phyloP scores from a whole-genome alignment of 805 yeast species.

The Grigorovia jiainica region DNA sequence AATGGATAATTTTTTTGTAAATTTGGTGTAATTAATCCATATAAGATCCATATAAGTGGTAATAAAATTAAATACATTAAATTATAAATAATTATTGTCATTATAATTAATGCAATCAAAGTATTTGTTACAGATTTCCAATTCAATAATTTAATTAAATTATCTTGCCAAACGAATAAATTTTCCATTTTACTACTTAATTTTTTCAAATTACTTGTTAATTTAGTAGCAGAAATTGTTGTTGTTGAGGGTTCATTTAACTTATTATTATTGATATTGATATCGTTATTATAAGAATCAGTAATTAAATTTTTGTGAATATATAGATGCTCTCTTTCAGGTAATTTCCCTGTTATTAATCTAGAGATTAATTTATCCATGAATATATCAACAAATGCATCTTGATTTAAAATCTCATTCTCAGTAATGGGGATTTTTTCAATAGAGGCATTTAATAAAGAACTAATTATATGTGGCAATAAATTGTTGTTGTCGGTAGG shows the following conservation, averaged over 20 bases:
- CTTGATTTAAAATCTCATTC: constrained; percentile 11
- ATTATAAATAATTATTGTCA: constrained; percentile 59
- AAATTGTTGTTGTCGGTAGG: constrained; percentile 22
- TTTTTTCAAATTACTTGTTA: constrained; percentile 49
- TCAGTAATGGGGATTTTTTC: constrained; percentile 26
- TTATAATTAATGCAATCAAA: constrained; percentile 43
- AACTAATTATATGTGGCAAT: constrained; percentile 35
- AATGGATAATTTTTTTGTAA: constrained; percentile 62
- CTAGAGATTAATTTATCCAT: constrained; percentile 44
- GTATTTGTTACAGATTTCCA: constrained; percentile 77
- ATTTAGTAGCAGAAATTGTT: constrained; percentile 44
- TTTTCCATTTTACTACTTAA: constrained; percentile 47
- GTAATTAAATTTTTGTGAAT: constrained; percentile 20
- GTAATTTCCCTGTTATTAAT: constrained; percentile 39
- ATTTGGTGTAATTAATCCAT: constrained; percentile 59
- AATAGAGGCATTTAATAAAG: constrained; percentile 36
- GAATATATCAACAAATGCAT: constrained; percentile 50
- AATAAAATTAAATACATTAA: constrained; percentile 59
- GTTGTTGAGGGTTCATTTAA: constrained; percentile 40
- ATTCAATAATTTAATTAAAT: constrained; percentile 47
- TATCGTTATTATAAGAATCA: background rate
- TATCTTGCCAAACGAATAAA: constrained; percentile 53
- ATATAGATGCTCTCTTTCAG: constrained; percentile 34
- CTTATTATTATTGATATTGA: constrained; percentile 35
- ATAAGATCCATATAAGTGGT: constrained; percentile 49